Base-by-base conservation (phyloP, 1,284 basidiomycete genomes). In the Papiliotrema laurentii region DNA sequence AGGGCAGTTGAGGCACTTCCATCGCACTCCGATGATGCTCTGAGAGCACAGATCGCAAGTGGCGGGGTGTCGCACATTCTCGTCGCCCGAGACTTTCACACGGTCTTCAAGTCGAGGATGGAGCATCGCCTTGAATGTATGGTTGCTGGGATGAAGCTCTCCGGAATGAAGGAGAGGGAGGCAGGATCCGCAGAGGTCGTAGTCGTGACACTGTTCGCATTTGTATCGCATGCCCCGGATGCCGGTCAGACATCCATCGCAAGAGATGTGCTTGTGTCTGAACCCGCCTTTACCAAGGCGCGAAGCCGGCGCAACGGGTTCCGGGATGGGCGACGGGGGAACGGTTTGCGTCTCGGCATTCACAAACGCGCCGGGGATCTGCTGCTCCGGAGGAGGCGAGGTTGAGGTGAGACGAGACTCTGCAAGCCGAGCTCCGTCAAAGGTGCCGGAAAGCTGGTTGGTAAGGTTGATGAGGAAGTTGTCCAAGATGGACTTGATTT, bases 1-100 rank as follows among this genome's bases (percentile, higher is more conserved):
- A 26, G 70, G 70, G 46, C 72, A 74, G 48, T 68, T 64, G 50
- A 72, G 59, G 51, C 72, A 74, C 58, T 74, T 74, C 66, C 64
- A 69, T 37, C 72, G 51, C 4, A 68, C 58, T 11, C 72, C 71
- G n/a, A 56, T 52, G 51, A 74, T 73, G 33, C 51, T 56, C 36
- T 61, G 48, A 16, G 53, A 59, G 57, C 69, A 72, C 6, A 69
- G 48, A 43, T 72, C 68, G 50, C 69, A 72, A 11, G 63, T 66
- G 14, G 69, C 69, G 0, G 66, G 64, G 47, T 72, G 69, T 31
- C 54, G 55, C 11, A 41, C 48, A 44, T 53, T 53, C 25, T 51
- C 49, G 18, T 19, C 30, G 30, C 36, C 16, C 13, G 34, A 18
- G 14, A 65, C 44, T 51, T 63, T 67, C 59, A 72, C 60, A 18